Percentiles rank a stretch among this genome's conserved stretches.
phyloP scores from a whole-genome alignment of 148 eudicot species.

The Mesembryanthemum crystallinum region DNA sequence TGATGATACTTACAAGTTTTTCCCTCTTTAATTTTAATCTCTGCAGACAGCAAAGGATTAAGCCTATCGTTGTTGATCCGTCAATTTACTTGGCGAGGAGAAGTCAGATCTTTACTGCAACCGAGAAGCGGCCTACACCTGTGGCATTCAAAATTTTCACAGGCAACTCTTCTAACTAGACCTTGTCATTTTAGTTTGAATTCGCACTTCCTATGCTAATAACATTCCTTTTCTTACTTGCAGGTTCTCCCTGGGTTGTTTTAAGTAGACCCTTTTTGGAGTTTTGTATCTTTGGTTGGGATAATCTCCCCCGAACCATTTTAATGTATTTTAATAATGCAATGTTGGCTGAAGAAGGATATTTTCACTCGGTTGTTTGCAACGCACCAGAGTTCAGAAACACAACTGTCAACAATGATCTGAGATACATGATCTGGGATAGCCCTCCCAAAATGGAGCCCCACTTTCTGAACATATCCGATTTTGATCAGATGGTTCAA shows the following conservation, averaged over 20 bases:
- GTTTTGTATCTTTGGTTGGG: slow-evolving; percentile 81
- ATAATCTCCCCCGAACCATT: slow-evolving; percentile 86
- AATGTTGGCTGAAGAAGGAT: slow-evolving; percentile 78
- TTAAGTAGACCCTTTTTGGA: slow-evolving; percentile 78
- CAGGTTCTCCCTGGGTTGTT: slow-evolving; percentile 91
- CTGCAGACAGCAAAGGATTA: slow-evolving; percentile 60
- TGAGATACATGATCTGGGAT: slow-evolving; percentile 94
- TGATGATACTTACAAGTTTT: not conserved
- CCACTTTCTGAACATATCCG: slow-evolving; percentile 51
- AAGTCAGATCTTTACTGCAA: slow-evolving; percentile 77
- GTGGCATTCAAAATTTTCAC: slow-evolving; percentile 81
- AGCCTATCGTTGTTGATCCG: slow-evolving; percentile 89
- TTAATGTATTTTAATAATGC: slow-evolving; percentile 79
- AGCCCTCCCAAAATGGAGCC: slow-evolving; percentile 96
- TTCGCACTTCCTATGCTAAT: not conserved
- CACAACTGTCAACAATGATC: slow-evolving; percentile 72
- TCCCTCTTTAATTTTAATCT: not conserved
- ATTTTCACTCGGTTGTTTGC: slow-evolving; percentile 85
- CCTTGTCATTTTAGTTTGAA: not conserved
- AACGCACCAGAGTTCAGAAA: slow-evolving; percentile 77
- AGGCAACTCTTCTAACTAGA: slow-evolving; percentile 40
- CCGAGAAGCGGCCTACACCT: slow-evolving; percentile 75
- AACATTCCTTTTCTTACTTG: not conserved
- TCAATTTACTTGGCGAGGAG: slow-evolving; percentile 79
- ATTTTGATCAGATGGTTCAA: slow-evolving; percentile 64